Percentiles rank a stretch among this genome's conserved stretches.
phyloP scores from a whole-genome alignment of 805 yeast species.

The Lipomyces yamadae region DNA sequence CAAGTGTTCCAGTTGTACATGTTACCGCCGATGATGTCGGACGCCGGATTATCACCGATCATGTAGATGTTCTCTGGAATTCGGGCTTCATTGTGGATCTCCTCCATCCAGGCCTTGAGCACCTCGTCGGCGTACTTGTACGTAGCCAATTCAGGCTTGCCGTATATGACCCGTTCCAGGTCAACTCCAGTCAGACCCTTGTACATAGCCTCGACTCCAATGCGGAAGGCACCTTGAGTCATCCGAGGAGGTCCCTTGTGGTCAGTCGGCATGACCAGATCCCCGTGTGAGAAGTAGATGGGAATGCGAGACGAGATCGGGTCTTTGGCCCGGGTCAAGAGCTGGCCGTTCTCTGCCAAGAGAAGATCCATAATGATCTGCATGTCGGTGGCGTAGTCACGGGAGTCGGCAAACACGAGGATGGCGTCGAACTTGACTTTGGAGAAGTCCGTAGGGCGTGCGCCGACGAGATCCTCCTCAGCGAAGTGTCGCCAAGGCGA shows the following conservation, averaged over 20 bases:
- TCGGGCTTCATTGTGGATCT: slow-evolving; percentile 66
- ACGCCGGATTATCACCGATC: slow-evolving; percentile 90
- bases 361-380: slow-evolving; percentile 84
- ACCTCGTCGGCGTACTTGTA: slow-evolving; percentile 83
- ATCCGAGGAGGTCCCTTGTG: slow-evolving; percentile 72
- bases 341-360: slow-evolving; percentile 73
- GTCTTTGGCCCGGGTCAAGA: slow-evolving; percentile 76
- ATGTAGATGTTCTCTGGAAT: slow-evolving; percentile 87
- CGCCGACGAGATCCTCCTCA: slow-evolving; percentile 53
- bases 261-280: slow-evolving; percentile 92
- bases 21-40: slow-evolving; percentile 85
- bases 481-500: slow-evolving; percentile 73
- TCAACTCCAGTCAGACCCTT: slow-evolving; percentile 84
- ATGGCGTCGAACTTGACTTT: slow-evolving; percentile 76
- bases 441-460: slow-evolving; percentile 57
- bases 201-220: slow-evolving; percentile 81
- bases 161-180: slow-evolving; percentile 78
- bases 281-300: slow-evolving; percentile 79
- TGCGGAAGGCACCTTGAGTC: slow-evolving; percentile 95
- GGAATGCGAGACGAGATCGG: slow-evolving; percentile 11
- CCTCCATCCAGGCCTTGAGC: slow-evolving; percentile 75
- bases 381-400: slow-evolving; percentile 93
- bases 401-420: slow-evolving; percentile 86
- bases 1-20: slow-evolving; percentile 89
- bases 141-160: slow-evolving; percentile 88